Evolutionary conservation across 805 yeast genomes (phyloP).

Genomic region (Zygosaccharomyces bailii): DNA sequence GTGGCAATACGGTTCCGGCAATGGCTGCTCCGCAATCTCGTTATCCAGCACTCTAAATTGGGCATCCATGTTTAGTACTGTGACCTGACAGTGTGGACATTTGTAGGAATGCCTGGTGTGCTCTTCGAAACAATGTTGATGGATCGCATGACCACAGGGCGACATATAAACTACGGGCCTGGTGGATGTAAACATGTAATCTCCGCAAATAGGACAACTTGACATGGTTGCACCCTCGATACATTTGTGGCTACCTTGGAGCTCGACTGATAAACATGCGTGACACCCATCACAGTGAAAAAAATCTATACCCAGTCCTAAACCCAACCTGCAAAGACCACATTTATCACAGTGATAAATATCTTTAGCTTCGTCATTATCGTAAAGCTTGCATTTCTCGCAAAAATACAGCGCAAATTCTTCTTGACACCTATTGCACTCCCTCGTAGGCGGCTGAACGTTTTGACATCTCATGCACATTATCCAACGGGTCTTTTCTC

Average conservation of each 20-base stretch:
- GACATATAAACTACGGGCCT: conserved; percentile 84
- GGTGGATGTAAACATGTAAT: conserved; percentile 80
- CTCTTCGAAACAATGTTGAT: conserved; percentile 77
- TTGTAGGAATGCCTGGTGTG: conserved; percentile 80
- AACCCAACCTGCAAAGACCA: conserved; percentile 87
- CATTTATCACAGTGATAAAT: conserved; percentile 92
- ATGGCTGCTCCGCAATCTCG: conserved; percentile 69
- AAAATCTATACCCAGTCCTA: conserved; percentile 83
- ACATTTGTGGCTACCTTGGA: conserved; percentile 75
- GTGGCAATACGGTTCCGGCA: conserved; percentile 73
- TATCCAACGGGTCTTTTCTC: conserved; percentile 61
- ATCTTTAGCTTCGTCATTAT: conserved; percentile 71
- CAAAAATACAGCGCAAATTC: conserved; percentile 78
- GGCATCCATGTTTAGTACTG: conserved; percentile 82
- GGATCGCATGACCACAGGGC: conserved; percentile 90
- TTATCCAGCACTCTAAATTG: conserved; percentile 82
- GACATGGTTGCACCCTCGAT: conserved; percentile 85
- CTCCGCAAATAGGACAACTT: conserved; percentile 90
- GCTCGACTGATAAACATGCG: conserved; percentile 78
- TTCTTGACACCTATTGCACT: conserved; percentile 64
- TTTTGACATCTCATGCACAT: conserved; percentile 78
- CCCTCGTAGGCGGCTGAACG: conserved; percentile 69
- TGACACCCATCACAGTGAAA: conserved; percentile 90
- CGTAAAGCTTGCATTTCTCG: conserved; percentile 73
- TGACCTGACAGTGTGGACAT: conserved; percentile 86